phyloP scores from a whole-genome alignment of 2,329 filamentous ascomycete genomes.

The Drechslerella dactyloides region DNA sequence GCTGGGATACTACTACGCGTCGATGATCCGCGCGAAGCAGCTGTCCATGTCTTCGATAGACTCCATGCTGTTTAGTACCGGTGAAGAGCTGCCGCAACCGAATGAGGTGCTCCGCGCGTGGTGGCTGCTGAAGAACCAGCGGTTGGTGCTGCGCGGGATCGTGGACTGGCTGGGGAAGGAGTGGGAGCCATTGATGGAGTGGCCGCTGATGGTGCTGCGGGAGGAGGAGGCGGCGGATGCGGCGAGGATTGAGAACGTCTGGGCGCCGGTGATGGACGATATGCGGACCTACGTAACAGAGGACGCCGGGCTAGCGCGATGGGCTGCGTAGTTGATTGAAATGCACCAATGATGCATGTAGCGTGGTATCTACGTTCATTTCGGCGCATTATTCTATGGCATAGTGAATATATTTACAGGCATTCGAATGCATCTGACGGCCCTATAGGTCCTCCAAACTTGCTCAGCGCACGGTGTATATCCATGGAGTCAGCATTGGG shows the following conservation, averaged over 20 bases:
- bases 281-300: not conserved
- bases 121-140: conserved; percentile 37
- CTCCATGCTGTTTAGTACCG: not conserved
- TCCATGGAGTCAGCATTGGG: no score
- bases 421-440: no score
- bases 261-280: conserved; percentile 20
- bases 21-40: conserved; percentile 21
- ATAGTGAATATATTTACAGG: no score
- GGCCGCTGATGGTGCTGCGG: conserved; percentile 34
- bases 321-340: no score
- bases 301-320: no score
- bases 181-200: conserved; percentile 36
- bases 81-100: not conserved
- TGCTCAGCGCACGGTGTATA: no score
- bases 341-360: no score
- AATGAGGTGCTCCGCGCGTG: conserved; percentile 21
- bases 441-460: no score
- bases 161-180: conserved; percentile 33
- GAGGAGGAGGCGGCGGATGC: conserved; percentile 26
- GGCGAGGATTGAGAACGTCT: conserved; percentile 14
- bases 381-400: no score
- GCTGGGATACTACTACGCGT: conserved; percentile 34
- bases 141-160: conserved; percentile 25
- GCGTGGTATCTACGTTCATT: no score
- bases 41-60: not conserved